Conservation (phyloP, 225 moss, liverwort and hornwort species). For the Asterella californica region DNA sequence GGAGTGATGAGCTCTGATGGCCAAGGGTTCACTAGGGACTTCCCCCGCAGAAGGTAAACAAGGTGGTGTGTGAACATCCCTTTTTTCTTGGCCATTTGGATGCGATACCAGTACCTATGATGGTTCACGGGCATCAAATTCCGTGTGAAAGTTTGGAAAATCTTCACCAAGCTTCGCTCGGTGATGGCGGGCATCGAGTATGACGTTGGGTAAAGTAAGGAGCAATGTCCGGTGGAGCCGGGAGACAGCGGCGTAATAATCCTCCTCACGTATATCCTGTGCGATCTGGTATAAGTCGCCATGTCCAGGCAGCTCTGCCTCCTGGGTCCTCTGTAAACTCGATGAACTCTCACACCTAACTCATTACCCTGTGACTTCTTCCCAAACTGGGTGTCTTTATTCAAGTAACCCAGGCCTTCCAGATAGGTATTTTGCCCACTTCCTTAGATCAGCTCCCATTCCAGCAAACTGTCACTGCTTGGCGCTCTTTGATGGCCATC, state of each 20-base stretch:
- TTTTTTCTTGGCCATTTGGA: neutral
- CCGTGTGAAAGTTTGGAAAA: neutral
- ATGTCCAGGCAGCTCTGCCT: neutral
- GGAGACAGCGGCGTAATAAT: neutral
- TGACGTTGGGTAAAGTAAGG: neutral
- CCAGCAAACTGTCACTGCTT: slow-evolving; percentile 40
- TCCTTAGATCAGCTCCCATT: slow-evolving; percentile 44
- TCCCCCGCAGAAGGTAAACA: no score
- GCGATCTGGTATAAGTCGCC: neutral
- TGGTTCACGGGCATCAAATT: neutral
- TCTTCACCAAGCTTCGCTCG: slow-evolving; percentile 3
- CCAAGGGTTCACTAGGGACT: neutral
- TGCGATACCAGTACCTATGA: neutral
- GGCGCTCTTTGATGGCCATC: slow-evolving; percentile 31
- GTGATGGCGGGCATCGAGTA: slow-evolving; percentile 1
- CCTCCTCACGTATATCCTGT: neutral
- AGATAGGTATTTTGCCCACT: neutral
- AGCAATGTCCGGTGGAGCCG: neutral
- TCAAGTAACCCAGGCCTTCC: neutral
- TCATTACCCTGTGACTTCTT: neutral
- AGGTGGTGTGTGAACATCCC: slow-evolving; percentile 1
- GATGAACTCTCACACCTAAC: slow-evolving; percentile 8
- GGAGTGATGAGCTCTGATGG: neutral
- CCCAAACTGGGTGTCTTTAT: slow-evolving; percentile 2
- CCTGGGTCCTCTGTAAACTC: neutral